Evolutionary conservation across 257 asterid species (phyloP), one percentile per base, ranked within the genome.

Genomic region (Cinchona pubescens): DNA sequence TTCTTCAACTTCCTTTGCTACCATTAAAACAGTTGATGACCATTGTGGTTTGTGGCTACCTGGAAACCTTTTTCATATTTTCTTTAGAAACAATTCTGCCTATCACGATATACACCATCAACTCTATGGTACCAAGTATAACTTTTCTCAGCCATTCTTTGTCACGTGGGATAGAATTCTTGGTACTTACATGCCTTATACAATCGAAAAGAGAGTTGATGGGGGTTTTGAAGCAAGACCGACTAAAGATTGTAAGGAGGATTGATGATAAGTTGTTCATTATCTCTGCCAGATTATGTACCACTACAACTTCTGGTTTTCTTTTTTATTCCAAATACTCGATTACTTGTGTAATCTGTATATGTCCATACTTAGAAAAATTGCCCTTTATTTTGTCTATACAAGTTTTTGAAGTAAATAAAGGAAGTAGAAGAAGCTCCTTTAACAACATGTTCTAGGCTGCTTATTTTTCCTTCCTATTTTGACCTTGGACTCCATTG

Each of bases 11-110:
- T 92, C 97, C 48, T 94, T 94, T 51, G 97, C 97, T 30, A 90
- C 98, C 23, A 80, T 92, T 32, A 94, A 94, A 79, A 94, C 97
- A 1, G 97, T 92, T 23, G 97, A 94, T 53, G 98, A 92, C 46
- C 97, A 92, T 76, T 92, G 98, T 40, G 98, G 97, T 60, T 82
- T 94, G 30, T 92, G 97, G 97, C 86, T 94, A 40, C 97, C 97
- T 2, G 94, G 97, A 63, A 94, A 94, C 72, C 91, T 88, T 25
- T 92, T 92, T 80, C 97, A 94, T 64, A 34, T 85, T 42, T 67
- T 92, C 78, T 94, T 94, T 42, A 76, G 85, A 56, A 94, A 94
- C 75, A 94, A 94, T 82, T 90, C 97, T 0, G 97, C 98, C 0
- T 94, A 94, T 75, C 98, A 92, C 53, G 97, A 94, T 56, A 81